Base-by-base conservation (phyloP, 2,329 filamentous ascomycete species). In the Exophiala calicioides region DNA sequence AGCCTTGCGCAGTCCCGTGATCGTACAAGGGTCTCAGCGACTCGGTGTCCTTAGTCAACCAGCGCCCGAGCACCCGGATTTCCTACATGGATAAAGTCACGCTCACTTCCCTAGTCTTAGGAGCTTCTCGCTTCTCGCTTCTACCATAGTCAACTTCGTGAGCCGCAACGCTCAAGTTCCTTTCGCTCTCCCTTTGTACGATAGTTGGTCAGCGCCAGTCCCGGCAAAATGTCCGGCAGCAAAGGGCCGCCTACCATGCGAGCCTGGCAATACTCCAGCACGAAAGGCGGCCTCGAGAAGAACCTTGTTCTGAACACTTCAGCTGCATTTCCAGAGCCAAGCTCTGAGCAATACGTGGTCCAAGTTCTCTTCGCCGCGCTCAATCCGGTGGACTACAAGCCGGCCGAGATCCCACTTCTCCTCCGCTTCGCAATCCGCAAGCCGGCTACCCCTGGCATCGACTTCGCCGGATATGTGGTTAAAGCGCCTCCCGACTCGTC, bases 321-420 rank as follows among this genome's bases (percentile, higher is more conserved):
- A 10, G 68, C 72, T 4, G 64, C 72, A 3, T 58, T 71, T 8
- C 73, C 77, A 6, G 44, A 8, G 10, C 52, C 49, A 5, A 40
- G 20, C 4, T 15, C 40, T n/a, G 31, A 44, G 8, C 55, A 80
- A 50, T 60, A 82, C 36, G 70, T 85, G 10, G 66, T 85, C 35
- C 67, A 76, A 52, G 75, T 85, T 5, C 62, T 76, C 46, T 67
- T 72, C 47, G 69, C 72, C 21, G 67, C 75, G 19, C 60, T 85
- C 52, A 86, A 85, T 60, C 81, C 81, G 0, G 76, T 77, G 26
- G 83, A 86, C 70, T 78, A 81, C 72, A 85, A 86, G 62, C 56
- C 78, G 1, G 70, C 78, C 5, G 81, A 84, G 57, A 65, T 73
- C 20, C 62, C 71, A 0, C 20, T 73, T 3, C 41, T 78, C 7